Evolutionary conservation across 2,329 filamentous ascomycete species (phyloP).

Genomic region (Pseudomassariella vexata): DNA sequence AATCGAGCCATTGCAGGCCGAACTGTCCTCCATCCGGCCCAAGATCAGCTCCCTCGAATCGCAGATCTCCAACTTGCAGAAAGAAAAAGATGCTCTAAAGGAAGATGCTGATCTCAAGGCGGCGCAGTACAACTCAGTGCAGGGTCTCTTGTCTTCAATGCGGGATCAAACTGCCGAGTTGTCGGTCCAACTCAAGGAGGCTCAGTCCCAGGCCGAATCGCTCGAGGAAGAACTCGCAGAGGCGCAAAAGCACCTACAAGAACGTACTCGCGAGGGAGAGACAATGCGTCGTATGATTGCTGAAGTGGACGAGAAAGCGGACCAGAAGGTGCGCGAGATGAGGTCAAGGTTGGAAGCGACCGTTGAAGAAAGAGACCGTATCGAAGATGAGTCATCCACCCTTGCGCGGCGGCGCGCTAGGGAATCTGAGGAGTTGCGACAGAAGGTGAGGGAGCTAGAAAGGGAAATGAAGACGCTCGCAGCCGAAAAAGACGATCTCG

Average conservation of each 20-base stretch:
- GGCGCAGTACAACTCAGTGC: slow-evolving; percentile 78
- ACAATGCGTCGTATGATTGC: slow-evolving; percentile 87
- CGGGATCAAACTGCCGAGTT: slow-evolving; percentile 87
- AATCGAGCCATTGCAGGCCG: slow-evolving; percentile 65
- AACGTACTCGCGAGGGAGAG: slow-evolving; percentile 86
- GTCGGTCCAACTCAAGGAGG: slow-evolving; percentile 85
- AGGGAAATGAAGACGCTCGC: slow-evolving; percentile 64
- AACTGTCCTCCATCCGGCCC: slow-evolving; percentile 61
- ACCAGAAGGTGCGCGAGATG: slow-evolving; percentile 81
- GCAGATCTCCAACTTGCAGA: slow-evolving; percentile 60
- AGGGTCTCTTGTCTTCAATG: slow-evolving; percentile 85
- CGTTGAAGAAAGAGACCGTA: slow-evolving; percentile 87
- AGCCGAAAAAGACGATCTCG: slow-evolving; percentile 74
- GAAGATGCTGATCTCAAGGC: slow-evolving; percentile 82
- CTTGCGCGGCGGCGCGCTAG: slow-evolving; percentile 69
- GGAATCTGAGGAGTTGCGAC: slow-evolving; percentile 81
- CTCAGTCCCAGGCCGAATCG: slow-evolving; percentile 72
- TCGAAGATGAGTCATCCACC: slow-evolving; percentile 83
- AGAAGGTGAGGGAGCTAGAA: slow-evolving; percentile 75
- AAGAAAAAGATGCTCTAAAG: slow-evolving; percentile 61
- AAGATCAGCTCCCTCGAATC: slow-evolving; percentile 65
- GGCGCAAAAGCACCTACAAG: slow-evolving; percentile 76
- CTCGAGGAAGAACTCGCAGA: slow-evolving; percentile 90
- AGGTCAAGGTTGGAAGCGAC: slow-evolving; percentile 81
- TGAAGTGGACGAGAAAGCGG: slow-evolving; percentile 79